phyloP scores from a whole-genome alignment of 208 protist genomes.

The Acanthamoeba triangularis region DNA sequence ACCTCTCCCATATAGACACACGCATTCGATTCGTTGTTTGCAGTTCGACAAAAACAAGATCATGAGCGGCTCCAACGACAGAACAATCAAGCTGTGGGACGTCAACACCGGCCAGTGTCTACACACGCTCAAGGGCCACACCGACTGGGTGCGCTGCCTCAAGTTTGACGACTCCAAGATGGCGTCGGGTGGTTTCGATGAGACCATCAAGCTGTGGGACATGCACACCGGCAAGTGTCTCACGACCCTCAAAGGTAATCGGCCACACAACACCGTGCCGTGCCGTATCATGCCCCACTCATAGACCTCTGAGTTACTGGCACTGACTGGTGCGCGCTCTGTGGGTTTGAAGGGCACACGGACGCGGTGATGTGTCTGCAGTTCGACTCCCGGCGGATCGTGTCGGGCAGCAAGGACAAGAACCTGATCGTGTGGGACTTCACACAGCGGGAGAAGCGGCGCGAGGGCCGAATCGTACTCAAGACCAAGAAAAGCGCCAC shows the following conservation, averaged over 20 bases:
- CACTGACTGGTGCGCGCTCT: background rate
- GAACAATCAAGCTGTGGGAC: constrained; percentile 67
- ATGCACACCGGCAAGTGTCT: constrained; percentile 69
- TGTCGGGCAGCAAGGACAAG: constrained; percentile 62
- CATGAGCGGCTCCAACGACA: constrained; percentile 72
- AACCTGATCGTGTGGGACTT: constrained; percentile 61
- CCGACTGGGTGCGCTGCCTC: constrained; percentile 54
- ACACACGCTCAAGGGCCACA: constrained; percentile 57
- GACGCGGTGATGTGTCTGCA: constrained; percentile 60
- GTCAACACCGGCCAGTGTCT: constrained; percentile 64
- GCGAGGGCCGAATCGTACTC: constrained; percentile 3
- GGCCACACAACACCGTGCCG: too few species aligned
- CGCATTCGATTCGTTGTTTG: constrained; percentile 52
- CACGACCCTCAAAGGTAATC: constrained; percentile 9
- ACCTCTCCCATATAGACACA: background rate
- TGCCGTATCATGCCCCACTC: too few species aligned
- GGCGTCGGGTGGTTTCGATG: constrained; percentile 26
- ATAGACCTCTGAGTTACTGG: too few species aligned
- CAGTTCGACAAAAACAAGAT: constrained; percentile 71
- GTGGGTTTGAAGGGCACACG: constrained; percentile 12
- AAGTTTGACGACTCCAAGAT: constrained; percentile 57
- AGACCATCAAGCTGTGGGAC: constrained; percentile 74
- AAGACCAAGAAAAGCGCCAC: constrained; percentile 43
- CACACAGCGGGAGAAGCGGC: background rate
- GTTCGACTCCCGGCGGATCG: constrained; percentile 54